These are phyloP conservation scores for Viscum album DNA, from an alignment of 177 flowering plant genomes.

Conservation along the genomic window DNA sequence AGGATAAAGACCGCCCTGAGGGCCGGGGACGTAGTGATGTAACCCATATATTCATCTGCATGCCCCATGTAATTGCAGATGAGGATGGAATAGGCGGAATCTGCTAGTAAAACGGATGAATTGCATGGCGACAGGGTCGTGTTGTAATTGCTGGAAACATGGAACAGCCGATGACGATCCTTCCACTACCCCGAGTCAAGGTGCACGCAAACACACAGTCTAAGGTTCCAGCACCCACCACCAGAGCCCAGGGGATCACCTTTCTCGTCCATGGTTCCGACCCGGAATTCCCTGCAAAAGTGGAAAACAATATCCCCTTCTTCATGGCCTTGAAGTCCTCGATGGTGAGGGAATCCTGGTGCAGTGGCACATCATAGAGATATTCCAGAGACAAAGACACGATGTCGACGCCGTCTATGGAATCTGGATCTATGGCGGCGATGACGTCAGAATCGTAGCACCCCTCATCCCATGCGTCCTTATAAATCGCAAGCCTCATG, in stretches of 20 bases:
- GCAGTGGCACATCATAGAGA: constrained; percentile 71
- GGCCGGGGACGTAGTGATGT: too few species aligned
- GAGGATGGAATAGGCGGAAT: too few species aligned
- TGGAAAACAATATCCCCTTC: constrained; percentile 31
- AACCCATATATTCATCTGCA: too few species aligned
- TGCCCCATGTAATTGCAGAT: too few species aligned
- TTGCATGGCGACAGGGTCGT: too few species aligned
- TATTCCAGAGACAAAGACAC: constrained; percentile 79
- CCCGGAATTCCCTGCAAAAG: constrained; percentile 33
- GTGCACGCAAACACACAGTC: constrained; percentile 15
- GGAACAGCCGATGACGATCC: too few species aligned
- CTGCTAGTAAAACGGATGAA: too few species aligned
- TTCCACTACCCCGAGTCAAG: constrained; percentile 15
- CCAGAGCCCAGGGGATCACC: constrained; percentile 29
- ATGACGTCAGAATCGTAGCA: constrained; percentile 89
- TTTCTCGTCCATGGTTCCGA: constrained; percentile 19
- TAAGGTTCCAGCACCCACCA: constrained; percentile 30
- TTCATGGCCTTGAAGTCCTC: constrained; percentile 33
- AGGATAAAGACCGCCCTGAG: too few species aligned
- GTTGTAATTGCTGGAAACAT: too few species aligned
- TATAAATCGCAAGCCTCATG: constrained; percentile 78
- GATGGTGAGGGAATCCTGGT: constrained; percentile 26
- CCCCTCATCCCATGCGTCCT: constrained; percentile 80
- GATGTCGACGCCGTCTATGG: constrained; percentile 77
- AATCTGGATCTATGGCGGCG: constrained; percentile 78